phyloP scores from a whole-genome alignment of 2,329 filamentous ascomycete species.

The Fusarium cicatricum region DNA sequence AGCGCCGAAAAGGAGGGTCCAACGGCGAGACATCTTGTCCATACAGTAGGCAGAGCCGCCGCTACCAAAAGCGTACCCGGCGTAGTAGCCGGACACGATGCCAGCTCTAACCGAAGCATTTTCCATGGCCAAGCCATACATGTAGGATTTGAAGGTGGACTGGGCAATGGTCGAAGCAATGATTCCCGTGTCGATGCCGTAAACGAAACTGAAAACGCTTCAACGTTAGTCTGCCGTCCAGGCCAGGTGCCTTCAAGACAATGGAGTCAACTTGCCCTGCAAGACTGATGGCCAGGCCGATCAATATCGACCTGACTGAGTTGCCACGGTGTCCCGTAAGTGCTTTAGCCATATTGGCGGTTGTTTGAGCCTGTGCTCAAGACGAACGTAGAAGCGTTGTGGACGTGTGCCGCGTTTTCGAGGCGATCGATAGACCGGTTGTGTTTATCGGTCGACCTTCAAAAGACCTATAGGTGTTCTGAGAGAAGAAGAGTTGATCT shows the following conservation, averaged over 20 bases:
- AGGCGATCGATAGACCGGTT: not conserved
- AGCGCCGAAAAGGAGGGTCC: constrained; percentile 11
- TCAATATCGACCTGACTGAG: constrained; percentile 13
- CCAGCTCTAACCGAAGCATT: constrained; percentile 5
- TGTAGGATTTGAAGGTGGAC: constrained; percentile 16
- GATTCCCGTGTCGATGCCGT: constrained; percentile 22
- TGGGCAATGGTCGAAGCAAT: constrained; percentile 19
- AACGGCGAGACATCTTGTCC: constrained; percentile 20
- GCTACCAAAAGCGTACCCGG: constrained; percentile 16
- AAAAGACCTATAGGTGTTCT: not conserved
- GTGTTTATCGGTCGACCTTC: no score
- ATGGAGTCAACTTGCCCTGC: constrained; percentile 3
- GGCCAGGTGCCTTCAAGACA: no score
- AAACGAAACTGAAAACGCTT: not conserved
- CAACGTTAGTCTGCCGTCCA: not conserved
- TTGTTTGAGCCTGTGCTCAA: not conserved
- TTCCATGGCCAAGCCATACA: constrained; percentile 12
- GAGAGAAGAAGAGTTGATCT: no score
- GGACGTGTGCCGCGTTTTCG: no score
- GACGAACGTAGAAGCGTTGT: no score
- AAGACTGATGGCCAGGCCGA: constrained; percentile 17
- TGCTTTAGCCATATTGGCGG: not conserved
- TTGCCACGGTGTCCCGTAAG: constrained; percentile 15
- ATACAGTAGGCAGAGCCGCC: constrained; percentile 13
- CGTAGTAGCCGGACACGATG: constrained; percentile 22